These are phyloP conservation scores for Vigna trinervia DNA, from an alignment of 306 rosid genomes.

Conservation along the genomic window DNA sequence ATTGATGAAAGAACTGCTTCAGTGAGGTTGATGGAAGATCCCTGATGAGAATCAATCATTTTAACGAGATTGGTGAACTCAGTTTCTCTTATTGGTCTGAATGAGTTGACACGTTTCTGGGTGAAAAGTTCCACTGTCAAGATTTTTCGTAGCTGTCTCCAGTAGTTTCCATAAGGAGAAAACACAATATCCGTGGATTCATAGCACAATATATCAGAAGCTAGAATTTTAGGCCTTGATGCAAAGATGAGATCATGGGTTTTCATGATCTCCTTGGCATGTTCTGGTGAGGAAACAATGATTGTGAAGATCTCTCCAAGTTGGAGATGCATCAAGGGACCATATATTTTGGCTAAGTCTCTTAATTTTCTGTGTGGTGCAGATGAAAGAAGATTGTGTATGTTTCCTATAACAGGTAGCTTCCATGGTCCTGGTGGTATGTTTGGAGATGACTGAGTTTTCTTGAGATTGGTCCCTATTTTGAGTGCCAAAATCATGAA, in stretches of 20 bases:
- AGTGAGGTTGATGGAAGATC: constrained; percentile 42
- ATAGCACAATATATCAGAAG: background rate
- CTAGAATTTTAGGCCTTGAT: background rate
- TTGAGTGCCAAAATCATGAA: no score
- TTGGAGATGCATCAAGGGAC: constrained; percentile 42
- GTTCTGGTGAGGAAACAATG: constrained; percentile 52
- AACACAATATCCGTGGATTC: background rate
- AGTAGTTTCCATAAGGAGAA: constrained; percentile 37
- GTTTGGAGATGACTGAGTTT: background rate
- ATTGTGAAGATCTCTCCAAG: constrained; percentile 32
- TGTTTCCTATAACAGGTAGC: constrained; percentile 41
- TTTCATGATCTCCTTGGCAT: constrained; percentile 15
- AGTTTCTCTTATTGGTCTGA: constrained; percentile 40
- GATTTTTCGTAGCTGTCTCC: background rate
- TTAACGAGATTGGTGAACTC: constrained; percentile 25
- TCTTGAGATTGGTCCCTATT: no score
- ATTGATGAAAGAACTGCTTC: background rate
- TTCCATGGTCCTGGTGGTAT: constrained; percentile 38
- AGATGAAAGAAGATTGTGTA: constrained; percentile 7
- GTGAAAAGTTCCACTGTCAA: background rate
- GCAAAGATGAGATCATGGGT: background rate
- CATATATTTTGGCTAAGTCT: constrained; percentile 44
- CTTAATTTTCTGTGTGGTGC: constrained; percentile 41
- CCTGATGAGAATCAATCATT: constrained; percentile 25
- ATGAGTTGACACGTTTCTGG: background rate